Evolutionary conservation across 768 basidiomycete species (phyloP), one percentile per base, ranked within the genome.

Genomic region (Phaffia tasmanica): DNA sequence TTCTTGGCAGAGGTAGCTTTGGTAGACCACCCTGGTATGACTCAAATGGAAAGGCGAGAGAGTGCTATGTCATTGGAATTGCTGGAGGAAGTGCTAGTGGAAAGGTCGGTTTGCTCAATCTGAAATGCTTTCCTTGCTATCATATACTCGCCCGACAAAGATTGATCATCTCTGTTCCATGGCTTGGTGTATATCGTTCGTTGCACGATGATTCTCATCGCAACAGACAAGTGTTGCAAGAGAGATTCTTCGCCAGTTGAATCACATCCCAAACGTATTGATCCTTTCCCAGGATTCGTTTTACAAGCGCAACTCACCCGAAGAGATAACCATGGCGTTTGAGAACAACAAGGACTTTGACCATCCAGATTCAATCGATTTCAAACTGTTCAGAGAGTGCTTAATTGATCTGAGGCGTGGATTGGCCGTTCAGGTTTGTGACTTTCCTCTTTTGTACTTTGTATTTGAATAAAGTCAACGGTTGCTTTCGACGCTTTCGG

Each of bases 201-300:
- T 16, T 27, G 4, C 27, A 53, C 18, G 16, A 3, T 5, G n/a
- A 27, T 16, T 18, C 3, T 27, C 8, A 51, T 47, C 9, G 5
- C 19, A 1, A 9, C 57, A 76, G 76, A 77, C 76, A 0, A 73
- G 71, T 1, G 76, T 77, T 5, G 76, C 76, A 1, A 70, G 72
- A 50, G 75, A 76, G 18, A 78, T 79, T 21, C 69, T 79, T 16
- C 75, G 75, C 18, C 71, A 73, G 5, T 71, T 79, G 32, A 71
- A 76, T 50, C 74, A 77, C 56, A 75, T 78, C 19, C 78, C 66
- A 77, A 77, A 76, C 56, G 87, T 98, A 48, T 84, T 94, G 62
- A 95, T 99, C 71, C 77, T 99, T 60, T 91, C 89, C 30, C 76
- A 92, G 88, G 93, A 98, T 76, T 89, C 88, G 74, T 99, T 98